Base-by-base conservation (phyloP, 2,329 filamentous ascomycete genomes). In the Phialocephala subalpina region DNA sequence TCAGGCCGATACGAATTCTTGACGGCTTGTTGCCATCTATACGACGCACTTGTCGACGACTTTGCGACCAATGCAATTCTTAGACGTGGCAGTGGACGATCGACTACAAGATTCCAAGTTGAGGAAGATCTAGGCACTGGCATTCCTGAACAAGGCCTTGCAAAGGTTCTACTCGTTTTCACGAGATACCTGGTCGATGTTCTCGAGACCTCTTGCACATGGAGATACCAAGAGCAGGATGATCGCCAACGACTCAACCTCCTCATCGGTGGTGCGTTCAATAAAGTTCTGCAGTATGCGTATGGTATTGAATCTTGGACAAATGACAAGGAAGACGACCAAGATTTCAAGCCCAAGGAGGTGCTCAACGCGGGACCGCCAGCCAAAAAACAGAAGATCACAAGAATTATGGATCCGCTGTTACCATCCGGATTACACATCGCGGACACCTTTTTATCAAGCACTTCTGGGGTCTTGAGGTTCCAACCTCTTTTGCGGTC, bases 161-260 rank as follows among this genome's bases (percentile, higher is more conserved):
- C 88, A 53, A 88, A 87, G 57, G 89, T 94, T 20, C 83, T 93
- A 45, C 82, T 90, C 55, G 89, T 90, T 3, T 91, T 95, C 73
- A 90, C 90, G 7, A 89, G 92, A 70, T 90, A 90, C 1, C 84
- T 93, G 69, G 86, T 97, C 27, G 94, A 97, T 74, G 87, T 97
- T 7, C 91, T 97, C 71, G 94, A 97, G 79, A 96, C 91, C 77
- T 92, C 91, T 42, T 87, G 89, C 35, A 93, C 90, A 5, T 99
- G 95, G 96, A 90, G 90, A 71, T 97, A 97, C 76, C 83, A 86
- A 7, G 84, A 86, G 1, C 84, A 88, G 12, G 82, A 89, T 29
- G 90, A 94, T 70, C 88, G 90, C 52, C 86, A 89, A 59, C 82
- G 89, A 63, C 85, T 97, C 58, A 87, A 92, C 65, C 84, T 85